These are phyloP conservation scores for Hsuehochloa calcarea DNA, from an alignment of 176 grass and related monocot species.

Conservation along the genomic window DNA sequence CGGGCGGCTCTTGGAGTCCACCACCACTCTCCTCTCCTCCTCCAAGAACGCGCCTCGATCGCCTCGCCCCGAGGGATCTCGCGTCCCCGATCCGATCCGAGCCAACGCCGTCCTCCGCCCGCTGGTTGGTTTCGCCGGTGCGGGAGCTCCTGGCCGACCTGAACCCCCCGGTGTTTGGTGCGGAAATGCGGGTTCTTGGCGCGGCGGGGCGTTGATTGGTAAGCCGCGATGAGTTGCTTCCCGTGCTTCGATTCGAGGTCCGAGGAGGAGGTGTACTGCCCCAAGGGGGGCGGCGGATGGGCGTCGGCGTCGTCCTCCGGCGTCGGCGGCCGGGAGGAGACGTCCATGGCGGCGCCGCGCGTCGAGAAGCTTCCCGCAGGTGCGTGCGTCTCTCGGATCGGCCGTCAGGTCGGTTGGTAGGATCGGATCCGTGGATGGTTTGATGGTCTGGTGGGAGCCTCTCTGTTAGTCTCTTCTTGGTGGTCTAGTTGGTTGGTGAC, in stretches of 20 bases:
- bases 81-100: background rate
- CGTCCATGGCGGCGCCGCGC: conserved; percentile 30
- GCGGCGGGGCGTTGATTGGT: background rate
- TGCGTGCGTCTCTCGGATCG: conserved; percentile 21
- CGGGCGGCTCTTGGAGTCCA: conserved; percentile 17
- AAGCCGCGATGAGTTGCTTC: conserved; percentile 71
- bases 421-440: conserved; percentile 39
- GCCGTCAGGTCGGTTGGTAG: conserved; percentile 6
- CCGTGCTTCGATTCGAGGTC: conserved; percentile 66
- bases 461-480: conserved; percentile 14
- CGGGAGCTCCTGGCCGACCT: background rate
- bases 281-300: background rate
- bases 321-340: conserved; percentile 30
- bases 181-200: conserved; percentile 41
- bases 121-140: background rate
- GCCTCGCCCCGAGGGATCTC: background rate
- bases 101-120: background rate
- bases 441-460: background rate
- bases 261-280: conserved; percentile 39
- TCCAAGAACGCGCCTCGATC: background rate
- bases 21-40: background rate
- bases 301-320: conserved; percentile 25
- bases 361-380: conserved; percentile 40
- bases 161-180: background rate
- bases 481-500: background rate